phyloP scores from a whole-genome alignment of 768 basidiomycete genomes.

The Heimioporus sp. region DNA sequence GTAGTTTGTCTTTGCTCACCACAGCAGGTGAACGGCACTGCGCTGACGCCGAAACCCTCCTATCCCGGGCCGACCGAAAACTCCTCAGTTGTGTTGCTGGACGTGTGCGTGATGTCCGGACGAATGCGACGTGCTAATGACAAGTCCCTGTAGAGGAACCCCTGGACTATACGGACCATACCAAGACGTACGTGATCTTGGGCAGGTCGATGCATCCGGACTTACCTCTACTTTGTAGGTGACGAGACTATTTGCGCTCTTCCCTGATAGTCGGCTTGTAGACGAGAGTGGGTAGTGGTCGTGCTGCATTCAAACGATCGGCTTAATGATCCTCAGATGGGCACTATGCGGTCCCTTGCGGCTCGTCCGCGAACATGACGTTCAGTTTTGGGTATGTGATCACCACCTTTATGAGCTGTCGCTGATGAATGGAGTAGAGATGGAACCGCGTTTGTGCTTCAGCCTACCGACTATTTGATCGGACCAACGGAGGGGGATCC shows the following conservation, averaged over 20 bases:
- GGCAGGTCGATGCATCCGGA: not conserved
- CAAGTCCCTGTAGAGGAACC: conserved; percentile 50
- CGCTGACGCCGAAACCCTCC: conserved; percentile 55
- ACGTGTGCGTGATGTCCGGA: conserved; percentile 52
- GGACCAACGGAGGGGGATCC: conserved; percentile 66
- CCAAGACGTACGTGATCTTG: conserved; percentile 56
- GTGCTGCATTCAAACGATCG: not conserved
- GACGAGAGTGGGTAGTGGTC: conserved; percentile 43
- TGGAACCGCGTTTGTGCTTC: conserved; percentile 50
- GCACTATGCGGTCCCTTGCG: conserved; percentile 77
- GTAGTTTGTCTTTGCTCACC: conserved; percentile 1
- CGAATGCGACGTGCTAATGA: conserved; percentile 1
- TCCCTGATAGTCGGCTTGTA: conserved; percentile 67
- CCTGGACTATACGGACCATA: conserved; percentile 74
- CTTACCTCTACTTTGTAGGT: conserved; percentile 45
- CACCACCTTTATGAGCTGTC: not conserved
- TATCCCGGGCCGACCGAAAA: conserved; percentile 57
- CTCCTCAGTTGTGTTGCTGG: conserved; percentile 65
- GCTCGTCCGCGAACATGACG: conserved; percentile 53
- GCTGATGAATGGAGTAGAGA: conserved; percentile 15
- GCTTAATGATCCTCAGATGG: conserved; percentile 39
- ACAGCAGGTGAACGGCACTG: conserved; percentile 54
- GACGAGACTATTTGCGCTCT: conserved; percentile 55
- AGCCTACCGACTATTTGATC: conserved; percentile 77
- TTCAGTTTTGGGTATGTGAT: conserved; percentile 66